A percentile compares a stretch with the other conserved stretches of the same genome.
phyloP scores from a whole-genome alignment of 768 basidiomycete species.

The Agrocybe praecox region DNA sequence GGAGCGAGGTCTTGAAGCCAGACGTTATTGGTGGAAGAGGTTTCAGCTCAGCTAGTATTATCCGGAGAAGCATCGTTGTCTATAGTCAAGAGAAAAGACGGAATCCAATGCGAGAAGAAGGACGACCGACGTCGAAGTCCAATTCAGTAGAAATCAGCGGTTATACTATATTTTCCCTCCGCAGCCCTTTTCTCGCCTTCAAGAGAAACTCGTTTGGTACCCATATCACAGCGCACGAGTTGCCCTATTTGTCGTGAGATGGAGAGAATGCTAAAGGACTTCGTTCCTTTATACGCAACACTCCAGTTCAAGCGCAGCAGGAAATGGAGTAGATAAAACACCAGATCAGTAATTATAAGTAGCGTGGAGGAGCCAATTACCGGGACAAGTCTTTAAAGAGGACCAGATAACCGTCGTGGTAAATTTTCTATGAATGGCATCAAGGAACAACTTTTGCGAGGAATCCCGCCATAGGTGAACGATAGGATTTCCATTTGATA shows the following conservation, averaged over 20 bases:
- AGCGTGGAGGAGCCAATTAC: not conserved
- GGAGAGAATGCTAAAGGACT: not conserved
- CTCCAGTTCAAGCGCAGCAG: not conserved
- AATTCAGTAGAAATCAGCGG: not conserved
- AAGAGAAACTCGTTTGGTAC: not conserved
- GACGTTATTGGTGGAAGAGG: too few relatives aligned
- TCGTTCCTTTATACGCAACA: not conserved
- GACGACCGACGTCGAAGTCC: not conserved
- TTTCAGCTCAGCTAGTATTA: not conserved
- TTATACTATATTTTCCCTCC: not conserved
- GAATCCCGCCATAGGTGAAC: not conserved
- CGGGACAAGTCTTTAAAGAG: not conserved
- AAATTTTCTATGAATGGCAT: not conserved
- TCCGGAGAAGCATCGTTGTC: not conserved
- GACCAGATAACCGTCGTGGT: not conserved
- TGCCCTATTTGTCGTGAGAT: not conserved
- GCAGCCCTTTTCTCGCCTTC: not conserved
- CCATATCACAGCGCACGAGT: not conserved
- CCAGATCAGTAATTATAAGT: not conserved
- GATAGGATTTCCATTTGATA: constrained; percentile 4
- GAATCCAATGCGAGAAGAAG: not conserved
- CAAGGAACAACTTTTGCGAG: not conserved
- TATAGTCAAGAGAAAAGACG: not conserved
- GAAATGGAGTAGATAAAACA: not conserved
- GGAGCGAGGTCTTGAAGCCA: not conserved